Base-by-base conservation (phyloP, 208 protist genomes). In the Acanthamoeba triangularis region DNA sequence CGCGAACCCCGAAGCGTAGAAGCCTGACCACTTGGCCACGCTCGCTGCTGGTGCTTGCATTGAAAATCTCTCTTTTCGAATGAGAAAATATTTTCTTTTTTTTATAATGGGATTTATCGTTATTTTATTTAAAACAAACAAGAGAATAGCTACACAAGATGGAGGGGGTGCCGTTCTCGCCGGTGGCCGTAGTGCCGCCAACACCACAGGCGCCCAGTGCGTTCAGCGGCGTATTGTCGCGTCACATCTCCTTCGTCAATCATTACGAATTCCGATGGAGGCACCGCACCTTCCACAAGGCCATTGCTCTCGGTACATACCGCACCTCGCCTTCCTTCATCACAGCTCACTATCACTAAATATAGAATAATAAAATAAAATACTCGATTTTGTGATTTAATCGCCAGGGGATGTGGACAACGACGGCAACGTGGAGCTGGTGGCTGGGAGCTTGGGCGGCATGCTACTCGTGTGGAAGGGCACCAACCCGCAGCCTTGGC, bases 271-370 rank as follows among this genome's bases (percentile, higher is more conserved):
- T 90, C 82, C 41, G 52, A 16, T 90, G 82, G 82, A 90, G 65
- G 52, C 82, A 90, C 49, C 82, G 82, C 82, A 90, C 82, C 20
- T 90, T 67, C 35, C 82, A 65, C 82, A 90, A 90, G n/a, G 82
- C 52, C 49, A 28, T 90, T 6, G 47, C 52, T 0, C 52, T 90
- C 5, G 82, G 82, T 65, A 35, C 72, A 11, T 16, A 1, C 0
- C 37, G 23, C 28, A 41, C 23, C 72, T 11, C 41, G 23, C 23
- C 25, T n/a, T 65, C 59, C 59, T 65, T 56, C 18, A 2, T 72
- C 63, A 8, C 11, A 69, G 16, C 10, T 56, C 52, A 0, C 18
- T 56, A 56, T 56, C n/a, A n/a, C n/a, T n/a, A n/a, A n/a, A n/a
- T n/a, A n/a, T n/a, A n/a, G n/a, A n/a, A n/a, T n/a, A n/a, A n/a